Evolutionary conservation across 106 monocot species (phyloP).

Genomic region (Acorus gramineus): DNA sequence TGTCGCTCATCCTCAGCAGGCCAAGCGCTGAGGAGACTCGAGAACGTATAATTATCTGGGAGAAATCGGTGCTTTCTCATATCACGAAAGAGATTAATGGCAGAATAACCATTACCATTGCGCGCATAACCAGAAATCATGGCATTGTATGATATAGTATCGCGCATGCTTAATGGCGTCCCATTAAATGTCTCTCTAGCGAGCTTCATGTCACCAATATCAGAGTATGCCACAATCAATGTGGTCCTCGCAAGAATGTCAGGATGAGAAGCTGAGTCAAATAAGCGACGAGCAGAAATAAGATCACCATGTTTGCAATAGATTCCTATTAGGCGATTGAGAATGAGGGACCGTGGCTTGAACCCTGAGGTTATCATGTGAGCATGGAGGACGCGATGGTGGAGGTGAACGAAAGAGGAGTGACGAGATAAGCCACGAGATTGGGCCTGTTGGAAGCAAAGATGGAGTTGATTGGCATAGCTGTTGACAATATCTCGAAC

Average conservation of each 20-base stretch:
- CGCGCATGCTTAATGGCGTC: conserved; percentile 37
- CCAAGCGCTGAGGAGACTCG: conserved; percentile 53
- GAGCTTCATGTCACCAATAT: conserved; percentile 19
- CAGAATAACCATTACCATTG: conserved; percentile 14
- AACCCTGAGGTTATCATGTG: conserved; percentile 69
- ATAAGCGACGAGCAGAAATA: conserved; percentile 47
- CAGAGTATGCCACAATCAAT: conserved; percentile 47
- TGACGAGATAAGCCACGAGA: conserved; percentile 5
- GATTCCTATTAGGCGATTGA: conserved; percentile 81
- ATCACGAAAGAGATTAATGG: conserved; percentile 26
- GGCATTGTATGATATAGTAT: conserved; percentile 79
- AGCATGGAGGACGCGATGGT: conserved; percentile 73
- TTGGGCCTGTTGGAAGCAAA: conserved; percentile 9
- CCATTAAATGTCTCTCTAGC: conserved; percentile 51
- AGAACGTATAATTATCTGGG: conserved; percentile 76
- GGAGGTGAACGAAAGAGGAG: conserved; percentile 25
- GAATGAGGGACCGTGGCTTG: conserved; percentile 55
- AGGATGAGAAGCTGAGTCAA: conserved; percentile 17
- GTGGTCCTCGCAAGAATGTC: conserved; percentile 56
- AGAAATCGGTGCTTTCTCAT: conserved; percentile 31
- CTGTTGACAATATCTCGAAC: conserved; percentile 15
- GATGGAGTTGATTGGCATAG: conserved; percentile 48
- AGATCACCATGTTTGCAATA: conserved; percentile 63
- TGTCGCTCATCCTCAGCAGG: conserved; percentile 2
- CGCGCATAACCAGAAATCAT: conserved; percentile 78